A percentile compares a stretch with the other conserved stretches of the same genome.
phyloP scores from a whole-genome alignment of 805 yeast species.

The Wickerhamomyces subpelliculosus region DNA sequence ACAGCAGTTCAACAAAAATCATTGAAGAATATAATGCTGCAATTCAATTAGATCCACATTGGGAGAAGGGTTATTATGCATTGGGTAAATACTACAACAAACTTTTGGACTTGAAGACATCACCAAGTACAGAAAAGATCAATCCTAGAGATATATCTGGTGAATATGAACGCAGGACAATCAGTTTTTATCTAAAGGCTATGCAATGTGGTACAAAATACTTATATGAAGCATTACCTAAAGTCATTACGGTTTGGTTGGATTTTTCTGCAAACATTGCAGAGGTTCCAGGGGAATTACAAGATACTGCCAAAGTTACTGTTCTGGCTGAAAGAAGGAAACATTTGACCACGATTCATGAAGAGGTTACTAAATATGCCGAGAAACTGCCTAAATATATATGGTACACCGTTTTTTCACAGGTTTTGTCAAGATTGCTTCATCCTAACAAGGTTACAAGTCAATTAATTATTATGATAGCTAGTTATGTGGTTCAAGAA shows the following conservation, averaged over 20 bases:
- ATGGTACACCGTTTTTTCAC: constrained; percentile 86
- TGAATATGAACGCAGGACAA: constrained; percentile 45
- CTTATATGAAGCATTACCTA: constrained; percentile 81
- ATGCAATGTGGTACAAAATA: constrained; percentile 56
- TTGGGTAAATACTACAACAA: constrained; percentile 77
- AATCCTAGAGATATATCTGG: constrained; percentile 34
- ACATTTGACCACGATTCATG: constrained; percentile 40
- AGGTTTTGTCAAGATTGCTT: constrained; percentile 70
- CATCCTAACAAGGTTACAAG: constrained; percentile 55
- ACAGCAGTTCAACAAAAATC: constrained; percentile 69
- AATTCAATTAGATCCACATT: constrained; percentile 42
- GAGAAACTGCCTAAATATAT: constrained; percentile 42
- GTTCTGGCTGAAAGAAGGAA: constrained; percentile 23
- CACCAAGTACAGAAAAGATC: constrained; percentile 11
- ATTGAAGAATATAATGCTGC: constrained; percentile 62
- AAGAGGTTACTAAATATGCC: constrained; percentile 38
- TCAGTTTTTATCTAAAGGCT: constrained; percentile 51
- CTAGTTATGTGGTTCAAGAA: constrained; percentile 46
- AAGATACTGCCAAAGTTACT: constrained; percentile 8
- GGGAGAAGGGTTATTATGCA: constrained; percentile 78
- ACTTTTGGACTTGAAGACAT: constrained; percentile 59
- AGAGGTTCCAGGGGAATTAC: constrained; percentile 14
- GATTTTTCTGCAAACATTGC: constrained; percentile 46
- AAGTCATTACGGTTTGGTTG: constrained; percentile 85
- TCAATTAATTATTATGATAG: constrained; percentile 47